Base-by-base conservation (phyloP, 208 protist species). In the Paratrypanosoma confusum region DNA sequence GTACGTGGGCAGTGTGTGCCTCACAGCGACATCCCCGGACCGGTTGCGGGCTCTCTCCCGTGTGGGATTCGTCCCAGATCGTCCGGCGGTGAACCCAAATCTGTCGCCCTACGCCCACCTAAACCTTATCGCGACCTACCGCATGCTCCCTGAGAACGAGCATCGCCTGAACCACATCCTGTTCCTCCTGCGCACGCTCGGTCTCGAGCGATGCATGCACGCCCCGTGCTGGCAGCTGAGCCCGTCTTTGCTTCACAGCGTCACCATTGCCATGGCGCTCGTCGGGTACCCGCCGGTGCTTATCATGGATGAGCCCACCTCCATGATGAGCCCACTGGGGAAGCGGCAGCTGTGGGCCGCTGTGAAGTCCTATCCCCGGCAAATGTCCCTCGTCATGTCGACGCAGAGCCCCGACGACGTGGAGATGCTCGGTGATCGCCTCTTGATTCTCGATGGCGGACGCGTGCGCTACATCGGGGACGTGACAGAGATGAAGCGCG, bases 391-490 rank as follows among this genome's bases (percentile, higher is more conserved):
- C 7, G 25, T 87, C 10, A 28, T 86, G 11, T 77, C 67, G 11
- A 73, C 77, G 20, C 57, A 70, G 26, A 43, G 36, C 3, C 50
- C 78, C 21, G 54, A 73, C 5, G 77, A 86, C 46, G 43, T 50
- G 33, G 63, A 82, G 17, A 64, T 62, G 21, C 13, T 86, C 11
- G 44, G 39, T 11, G 10, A 34, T 33, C 33, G 64, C 27, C 20
- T 83, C 3, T 41, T 57, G 5, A 65, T 82, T 3, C 60, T 86
- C 21, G 54, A 57, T 11, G 47, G 55, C 21, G 81, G 81, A n/a
- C 40, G 45, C 24, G 34, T 92, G 11, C 35, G 32, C 10, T 74
- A 48, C 37, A 24, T 89, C 17, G 82, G 81, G 11, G 39, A 25
- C 4, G 36, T 27, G 14, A 49, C 57, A 35, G 36, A 65, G n/a